Base-by-base conservation (phyloP, 2,329 filamentous ascomycete genomes). In the Aspergillus tanneri region DNA sequence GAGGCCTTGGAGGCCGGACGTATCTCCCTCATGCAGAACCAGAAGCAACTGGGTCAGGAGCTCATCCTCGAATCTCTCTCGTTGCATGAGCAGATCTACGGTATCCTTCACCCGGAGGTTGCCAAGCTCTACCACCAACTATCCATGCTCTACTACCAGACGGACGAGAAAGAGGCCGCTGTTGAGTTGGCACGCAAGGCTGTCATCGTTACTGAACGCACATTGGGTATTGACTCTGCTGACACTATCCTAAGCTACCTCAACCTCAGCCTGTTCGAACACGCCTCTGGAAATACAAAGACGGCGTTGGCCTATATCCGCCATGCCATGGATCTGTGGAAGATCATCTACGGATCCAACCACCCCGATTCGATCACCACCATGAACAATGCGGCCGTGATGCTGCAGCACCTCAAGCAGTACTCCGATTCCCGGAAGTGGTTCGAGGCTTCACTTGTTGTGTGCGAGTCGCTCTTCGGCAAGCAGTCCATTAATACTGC, bases 351-450 rank as follows among this genome's bases (percentile, higher is more conserved):
- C 67, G 93, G 93, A 24, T 77, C 86, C 23, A 87, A 90, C 62
- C 93, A 99, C 72, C 93, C 93, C 3, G 93, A 99, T 73, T 95
- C 90, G 7, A 96, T 99, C 72, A 99, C 95, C 7, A 97, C 93
- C 12, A 87, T 97, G 72, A 99, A 97, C 81, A 99, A 99, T 65
- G 92, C 90, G 16, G 93, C 93, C 6, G 93, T 99, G 51, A 99
- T 99, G 93, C 83, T 99, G 49, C 93, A 99, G 72, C 86, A 90
- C 47, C 81, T 96, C 61, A 96, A 97, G 78, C 85, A 88, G 52
- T 99, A 95, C 75, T 86, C 92, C 61, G 90, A 96, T 72, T 97
- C 92, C 37, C 86, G 93, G 43, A 79, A 92, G 54, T 99, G 93
- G 93, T 99, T 99, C 66, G 93, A 97, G 72, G 87, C 90, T 56